Conservation (phyloP, 495 filamentous ascomycete species). For the Hyaloscypha hepaticicola region DNA sequence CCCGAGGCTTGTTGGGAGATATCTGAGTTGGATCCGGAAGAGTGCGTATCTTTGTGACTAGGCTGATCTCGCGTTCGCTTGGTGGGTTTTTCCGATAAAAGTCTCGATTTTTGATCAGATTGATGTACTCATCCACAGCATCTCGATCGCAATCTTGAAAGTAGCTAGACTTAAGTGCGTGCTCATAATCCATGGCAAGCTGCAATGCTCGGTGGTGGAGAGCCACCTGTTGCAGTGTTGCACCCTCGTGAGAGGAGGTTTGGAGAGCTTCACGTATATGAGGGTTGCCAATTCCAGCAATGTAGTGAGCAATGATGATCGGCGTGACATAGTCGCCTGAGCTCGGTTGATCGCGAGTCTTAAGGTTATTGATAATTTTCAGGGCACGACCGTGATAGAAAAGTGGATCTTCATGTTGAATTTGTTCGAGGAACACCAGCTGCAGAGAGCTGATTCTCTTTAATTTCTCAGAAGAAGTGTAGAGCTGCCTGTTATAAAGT, state of each 20-base stretch:
- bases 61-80: neutral
- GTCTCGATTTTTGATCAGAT: conserved; percentile 32
- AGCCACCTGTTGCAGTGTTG: conserved; percentile 29
- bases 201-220: conserved; percentile 44
- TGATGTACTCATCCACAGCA: conserved; percentile 43
- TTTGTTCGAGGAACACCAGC: conserved; percentile 45
- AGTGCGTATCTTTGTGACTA: conserved; percentile 27
- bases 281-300: conserved; percentile 42
- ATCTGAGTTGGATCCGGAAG: conserved; percentile 33
- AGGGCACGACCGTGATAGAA: conserved; percentile 43
- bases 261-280: conserved; percentile 39
- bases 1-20: conserved; percentile 33
- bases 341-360: conserved; percentile 17
- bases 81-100: neutral
- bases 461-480: conserved; percentile 40
- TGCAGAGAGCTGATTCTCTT: conserved; percentile 47
- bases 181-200: conserved; percentile 47
- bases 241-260: conserved; percentile 33
- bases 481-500: conserved; percentile 47
- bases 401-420: conserved; percentile 43
- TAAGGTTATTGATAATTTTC: conserved; percentile 39
- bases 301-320: conserved; percentile 40
- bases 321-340: conserved; percentile 23
- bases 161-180: conserved; percentile 41
- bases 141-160: conserved; percentile 36